phyloP scores from a whole-genome alignment of 305 asterid species.

The Solanum hybrid region DNA sequence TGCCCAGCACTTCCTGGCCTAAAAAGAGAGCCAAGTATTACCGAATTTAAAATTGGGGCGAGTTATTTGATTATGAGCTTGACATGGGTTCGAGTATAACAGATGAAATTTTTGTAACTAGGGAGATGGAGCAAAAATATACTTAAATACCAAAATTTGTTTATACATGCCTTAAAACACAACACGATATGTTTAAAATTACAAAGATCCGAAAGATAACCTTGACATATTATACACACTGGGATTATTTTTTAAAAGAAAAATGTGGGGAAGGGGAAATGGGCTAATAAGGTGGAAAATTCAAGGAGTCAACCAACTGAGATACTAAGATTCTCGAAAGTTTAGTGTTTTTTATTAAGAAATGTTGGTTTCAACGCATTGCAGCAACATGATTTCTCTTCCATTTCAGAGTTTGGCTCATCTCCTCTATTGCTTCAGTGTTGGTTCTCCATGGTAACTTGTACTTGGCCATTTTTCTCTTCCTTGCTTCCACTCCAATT shows the following conservation, averaged over 20 bases:
- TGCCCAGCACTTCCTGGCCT: not conserved
- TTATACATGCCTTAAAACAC: not conserved
- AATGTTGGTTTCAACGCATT: not conserved
- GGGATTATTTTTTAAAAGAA: not conserved
- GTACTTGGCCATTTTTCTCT: constrained; percentile 13
- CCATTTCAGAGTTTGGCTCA: constrained; percentile 3
- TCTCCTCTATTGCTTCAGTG: not conserved
- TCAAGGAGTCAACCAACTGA: not conserved
- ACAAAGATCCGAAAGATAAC: not conserved
- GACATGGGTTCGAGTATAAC: not conserved
- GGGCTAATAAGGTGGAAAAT: not conserved
- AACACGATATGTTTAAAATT: not conserved
- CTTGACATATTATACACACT: not conserved
- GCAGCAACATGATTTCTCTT: constrained; percentile 4
- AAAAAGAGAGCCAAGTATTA: not conserved
- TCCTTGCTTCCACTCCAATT: constrained; percentile 15
- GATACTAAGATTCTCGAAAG: not conserved
- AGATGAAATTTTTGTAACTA: not conserved
- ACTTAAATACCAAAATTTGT: not conserved
- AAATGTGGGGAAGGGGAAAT: not conserved
- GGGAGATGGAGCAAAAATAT: not conserved
- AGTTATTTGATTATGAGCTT: not conserved
- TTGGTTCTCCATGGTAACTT: constrained; percentile 2
- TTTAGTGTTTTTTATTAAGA: not conserved
- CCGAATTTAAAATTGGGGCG: not conserved